These are phyloP conservation scores for Aspergillus carbonarius DNA, from an alignment of 2,329 filamentous ascomycete species.

Conservation along the genomic window DNA sequence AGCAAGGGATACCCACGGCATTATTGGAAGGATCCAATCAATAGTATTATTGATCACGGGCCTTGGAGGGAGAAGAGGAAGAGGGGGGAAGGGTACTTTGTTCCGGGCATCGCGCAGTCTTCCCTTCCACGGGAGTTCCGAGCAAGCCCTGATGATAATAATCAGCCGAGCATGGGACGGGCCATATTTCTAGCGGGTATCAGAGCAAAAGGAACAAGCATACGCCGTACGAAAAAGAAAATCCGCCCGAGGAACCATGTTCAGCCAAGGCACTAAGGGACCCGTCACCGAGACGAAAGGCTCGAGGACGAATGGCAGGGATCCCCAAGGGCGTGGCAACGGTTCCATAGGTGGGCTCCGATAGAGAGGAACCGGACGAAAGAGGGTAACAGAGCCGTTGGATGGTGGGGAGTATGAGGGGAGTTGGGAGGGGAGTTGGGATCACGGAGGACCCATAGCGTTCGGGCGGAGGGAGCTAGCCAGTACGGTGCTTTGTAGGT, in stretches of 20 bases:
- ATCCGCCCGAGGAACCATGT: not conserved
- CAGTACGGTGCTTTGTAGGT: too few species aligned
- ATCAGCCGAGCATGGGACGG: not conserved
- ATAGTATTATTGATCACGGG: conserved; percentile 16
- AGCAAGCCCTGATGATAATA: not conserved
- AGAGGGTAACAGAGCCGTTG: not conserved
- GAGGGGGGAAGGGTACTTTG: not conserved
- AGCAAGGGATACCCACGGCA: conserved; percentile 22
- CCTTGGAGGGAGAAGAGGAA: not conserved
- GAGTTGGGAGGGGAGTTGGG: not conserved
- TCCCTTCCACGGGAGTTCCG: not conserved
- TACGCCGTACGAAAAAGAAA: not conserved
- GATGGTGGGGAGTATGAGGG: not conserved
- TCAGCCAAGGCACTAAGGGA: not conserved
- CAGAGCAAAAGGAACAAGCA: conserved; percentile 1
- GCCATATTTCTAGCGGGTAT: not conserved
- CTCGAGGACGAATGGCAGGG: not conserved
- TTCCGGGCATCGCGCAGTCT: not conserved
- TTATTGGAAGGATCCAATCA: conserved; percentile 18
- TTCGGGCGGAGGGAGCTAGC: not conserved
- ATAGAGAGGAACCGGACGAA: not conserved
- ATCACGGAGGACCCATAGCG: not conserved
- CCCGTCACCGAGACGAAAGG: not conserved
- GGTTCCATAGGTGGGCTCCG: not conserved
- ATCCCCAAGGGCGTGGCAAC: not conserved